Conservation (phyloP, 331 rosid genomes). For the Acacia concinna region DNA sequence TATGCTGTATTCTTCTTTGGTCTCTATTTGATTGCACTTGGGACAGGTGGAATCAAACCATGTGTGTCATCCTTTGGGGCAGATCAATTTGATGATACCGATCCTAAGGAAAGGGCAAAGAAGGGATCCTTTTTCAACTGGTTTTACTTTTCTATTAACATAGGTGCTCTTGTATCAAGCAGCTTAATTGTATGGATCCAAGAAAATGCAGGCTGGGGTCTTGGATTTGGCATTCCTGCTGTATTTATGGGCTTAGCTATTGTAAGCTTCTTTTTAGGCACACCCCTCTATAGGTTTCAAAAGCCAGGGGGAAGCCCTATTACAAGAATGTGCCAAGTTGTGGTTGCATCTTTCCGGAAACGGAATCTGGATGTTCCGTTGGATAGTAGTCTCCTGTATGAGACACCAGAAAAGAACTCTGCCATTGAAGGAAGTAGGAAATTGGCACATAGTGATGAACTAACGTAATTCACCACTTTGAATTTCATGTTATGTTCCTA, state of each 20-base stretch:
- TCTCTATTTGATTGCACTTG: constrained; percentile 92
- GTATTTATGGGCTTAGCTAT: constrained; percentile 82
- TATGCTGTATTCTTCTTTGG: constrained; percentile 84
- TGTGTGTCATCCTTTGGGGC: constrained; percentile 96
- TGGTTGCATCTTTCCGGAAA: constrained; percentile 76
- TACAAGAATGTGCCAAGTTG: constrained; percentile 94
- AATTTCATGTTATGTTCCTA: constrained; percentile 12
- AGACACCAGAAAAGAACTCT: constrained; percentile 68
- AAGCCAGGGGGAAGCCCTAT: constrained; percentile 95
- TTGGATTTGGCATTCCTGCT: constrained; percentile 98
- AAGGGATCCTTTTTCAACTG: constrained; percentile 98
- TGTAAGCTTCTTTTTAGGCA: constrained; percentile 76
- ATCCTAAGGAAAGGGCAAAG: constrained; percentile 76
- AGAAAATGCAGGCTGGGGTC: constrained; percentile 96
- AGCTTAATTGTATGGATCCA: constrained; percentile 81
- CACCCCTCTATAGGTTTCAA: constrained; percentile 88
- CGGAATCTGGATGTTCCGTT: constrained; percentile 63
- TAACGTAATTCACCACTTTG: constrained; percentile 48
- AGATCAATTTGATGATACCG: constrained; percentile 98
- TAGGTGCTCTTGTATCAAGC: constrained; percentile 90
- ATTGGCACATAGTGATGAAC: constrained; percentile 77
- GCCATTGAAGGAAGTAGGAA: constrained; percentile 97
- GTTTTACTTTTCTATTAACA: constrained; percentile 91
- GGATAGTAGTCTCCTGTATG: constrained; percentile 74
- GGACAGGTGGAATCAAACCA: constrained; percentile 95